Percentiles rank a stretch among this genome's conserved stretches.
Conservation (phyloP, 2,329 filamentous ascomycete genomes). For the Clarireedia monteithiana region DNA sequence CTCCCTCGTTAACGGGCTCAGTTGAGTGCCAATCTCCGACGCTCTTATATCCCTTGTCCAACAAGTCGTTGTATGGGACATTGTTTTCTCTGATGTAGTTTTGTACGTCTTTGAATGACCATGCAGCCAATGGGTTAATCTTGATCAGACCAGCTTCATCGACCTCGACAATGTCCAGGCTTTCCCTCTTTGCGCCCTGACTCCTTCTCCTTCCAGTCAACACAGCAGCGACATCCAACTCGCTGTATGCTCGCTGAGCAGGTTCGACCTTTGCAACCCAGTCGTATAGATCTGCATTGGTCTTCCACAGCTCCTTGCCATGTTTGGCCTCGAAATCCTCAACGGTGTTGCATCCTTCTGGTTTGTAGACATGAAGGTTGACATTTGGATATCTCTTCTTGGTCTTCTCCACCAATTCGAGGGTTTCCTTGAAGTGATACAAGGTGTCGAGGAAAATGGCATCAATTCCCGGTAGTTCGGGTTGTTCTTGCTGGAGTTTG, state of each 20-base stretch:
- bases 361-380: conserved; percentile 84
- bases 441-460: conserved; percentile 79
- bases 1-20: conserved; percentile 76
- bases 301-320: conserved; percentile 78
- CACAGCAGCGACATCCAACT: conserved; percentile 81
- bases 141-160: conserved; percentile 87
- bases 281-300: conserved; percentile 84
- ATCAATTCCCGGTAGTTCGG: conserved; percentile 51
- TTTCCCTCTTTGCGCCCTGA: conserved; percentile 86
- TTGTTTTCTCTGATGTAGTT: conserved; percentile 77
- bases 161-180: conserved; percentile 84
- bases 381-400: conserved; percentile 69
- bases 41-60: conserved; percentile 95
- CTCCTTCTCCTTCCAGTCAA: conserved; percentile 86
- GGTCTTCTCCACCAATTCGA: conserved; percentile 66
- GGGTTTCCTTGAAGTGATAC: conserved; percentile 74
- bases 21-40: conserved; percentile 98
- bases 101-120: conserved; percentile 85
- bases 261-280: conserved; percentile 97
- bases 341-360: conserved; percentile 62
- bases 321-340: conserved; percentile 76
- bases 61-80: conserved; percentile 87
- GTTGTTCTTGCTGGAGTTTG: conserved; percentile 58
- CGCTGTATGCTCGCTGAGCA: conserved; percentile 80
- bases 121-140: conserved; percentile 94